These are phyloP conservation scores for Scytalidium sp. DNA, from an alignment of 2,329 filamentous ascomycete genomes.

Conservation along the genomic window DNA sequence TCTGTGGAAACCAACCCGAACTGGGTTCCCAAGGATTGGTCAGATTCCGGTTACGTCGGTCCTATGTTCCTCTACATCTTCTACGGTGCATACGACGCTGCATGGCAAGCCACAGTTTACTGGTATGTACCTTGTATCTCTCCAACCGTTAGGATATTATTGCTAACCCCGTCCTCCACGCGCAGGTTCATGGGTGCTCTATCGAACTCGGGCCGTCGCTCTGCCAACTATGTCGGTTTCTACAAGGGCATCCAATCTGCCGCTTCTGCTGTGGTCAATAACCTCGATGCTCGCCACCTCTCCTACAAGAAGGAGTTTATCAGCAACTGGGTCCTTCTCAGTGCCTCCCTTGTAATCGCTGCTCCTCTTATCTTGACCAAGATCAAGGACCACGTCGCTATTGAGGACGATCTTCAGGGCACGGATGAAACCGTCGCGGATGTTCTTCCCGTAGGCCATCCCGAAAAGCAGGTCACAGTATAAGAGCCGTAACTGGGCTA, in stretches of 20 bases:
- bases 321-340: constrained; percentile 70
- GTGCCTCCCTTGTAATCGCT: constrained; percentile 70
- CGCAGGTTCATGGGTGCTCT: constrained; percentile 84
- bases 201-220: constrained; percentile 84
- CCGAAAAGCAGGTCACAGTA: too few relatives aligned
- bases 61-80: constrained; percentile 86
- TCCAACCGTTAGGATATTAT: neutral
- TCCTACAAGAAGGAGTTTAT: constrained; percentile 71
- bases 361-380: constrained; percentile 73
- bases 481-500: too few relatives aligned
- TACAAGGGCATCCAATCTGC: constrained; percentile 86
- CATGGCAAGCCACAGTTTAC: constrained; percentile 85
- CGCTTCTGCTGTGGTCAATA: constrained; percentile 71
- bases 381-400: constrained; percentile 71
- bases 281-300: constrained; percentile 58
- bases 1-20: neutral
- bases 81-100: constrained; percentile 83
- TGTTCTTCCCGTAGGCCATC: too few relatives aligned
- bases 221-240: constrained; percentile 84
- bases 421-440: constrained; percentile 80
- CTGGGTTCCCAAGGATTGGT: constrained; percentile 52
- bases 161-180: constrained; percentile 4
- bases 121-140: constrained; percentile 67
- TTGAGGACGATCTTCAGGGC: constrained; percentile 80
- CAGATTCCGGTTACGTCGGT: constrained; percentile 61